Conservation (phyloP, 2,329 filamentous ascomycete genomes). For the Zymoseptoria brevis region DNA sequence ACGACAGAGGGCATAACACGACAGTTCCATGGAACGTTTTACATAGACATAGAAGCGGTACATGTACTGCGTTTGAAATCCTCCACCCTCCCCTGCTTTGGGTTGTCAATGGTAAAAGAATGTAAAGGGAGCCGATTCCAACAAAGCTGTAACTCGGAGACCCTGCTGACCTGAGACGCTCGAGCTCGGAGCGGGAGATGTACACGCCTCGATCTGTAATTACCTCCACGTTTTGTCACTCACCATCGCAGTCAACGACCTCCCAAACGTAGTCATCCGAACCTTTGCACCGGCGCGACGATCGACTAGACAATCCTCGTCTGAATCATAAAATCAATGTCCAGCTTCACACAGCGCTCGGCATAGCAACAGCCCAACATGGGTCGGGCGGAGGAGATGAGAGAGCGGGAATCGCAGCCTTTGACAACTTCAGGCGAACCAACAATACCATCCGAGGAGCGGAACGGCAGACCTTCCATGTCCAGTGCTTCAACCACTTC, state of each 20-base stretch:
- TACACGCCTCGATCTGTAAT: neutral
- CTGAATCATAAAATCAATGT: neutral
- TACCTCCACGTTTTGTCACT: neutral
- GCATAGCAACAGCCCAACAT: slow-evolving; percentile 9
- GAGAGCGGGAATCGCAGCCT: slow-evolving; percentile 40
- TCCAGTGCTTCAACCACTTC: slow-evolving; percentile 81
- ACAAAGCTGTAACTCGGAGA: neutral
- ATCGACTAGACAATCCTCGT: neutral
- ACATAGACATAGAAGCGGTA: neutral
- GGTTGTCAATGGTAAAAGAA: neutral
- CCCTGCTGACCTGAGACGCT: too few relatives aligned
- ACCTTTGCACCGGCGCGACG: neutral
- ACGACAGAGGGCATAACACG: neutral
- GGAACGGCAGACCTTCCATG: slow-evolving; percentile 42
- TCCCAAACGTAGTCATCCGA: neutral
- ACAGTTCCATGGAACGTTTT: neutral
- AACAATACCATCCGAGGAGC: slow-evolving; percentile 25
- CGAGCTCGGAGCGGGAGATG: neutral
- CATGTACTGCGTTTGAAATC: too few relatives aligned
- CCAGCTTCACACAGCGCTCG: neutral
- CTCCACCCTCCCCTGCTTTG: neutral
- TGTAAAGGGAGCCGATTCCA: neutral
- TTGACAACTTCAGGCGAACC: slow-evolving; percentile 32
- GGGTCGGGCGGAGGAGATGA: slow-evolving; percentile 15
- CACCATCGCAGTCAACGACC: neutral